A percentile compares a stretch with the other conserved stretches of the same genome.
Conservation (phyloP, 2,329 filamentous ascomycete genomes). For the Colletotrichum sp. region DNA sequence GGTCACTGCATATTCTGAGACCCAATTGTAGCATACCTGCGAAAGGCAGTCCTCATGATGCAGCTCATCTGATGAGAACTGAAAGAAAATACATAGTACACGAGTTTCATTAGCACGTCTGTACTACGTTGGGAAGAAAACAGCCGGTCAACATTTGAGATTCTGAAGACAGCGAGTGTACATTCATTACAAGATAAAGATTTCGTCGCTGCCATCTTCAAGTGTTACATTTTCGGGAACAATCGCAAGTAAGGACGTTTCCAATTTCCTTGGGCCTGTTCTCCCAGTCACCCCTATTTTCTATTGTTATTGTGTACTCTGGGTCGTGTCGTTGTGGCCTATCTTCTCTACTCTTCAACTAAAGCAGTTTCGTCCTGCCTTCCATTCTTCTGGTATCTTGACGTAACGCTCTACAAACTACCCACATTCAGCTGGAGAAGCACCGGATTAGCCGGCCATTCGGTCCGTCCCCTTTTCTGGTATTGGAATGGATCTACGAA, state of each 20-base stretch:
- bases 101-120: neutral
- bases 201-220: neutral
- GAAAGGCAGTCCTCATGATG: neutral
- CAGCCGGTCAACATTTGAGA: neutral
- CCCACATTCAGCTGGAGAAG: no score
- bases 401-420: neutral
- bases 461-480: neutral
- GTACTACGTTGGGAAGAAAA: neutral
- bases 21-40: neutral
- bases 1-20: neutral
- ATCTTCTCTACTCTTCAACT: neutral
- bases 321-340: neutral
- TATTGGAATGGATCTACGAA: neutral
- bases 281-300: neutral
- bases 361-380: neutral
- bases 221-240: neutral
- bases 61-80: neutral
- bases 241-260: neutral
- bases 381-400: neutral
- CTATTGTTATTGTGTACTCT: neutral
- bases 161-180: no score
- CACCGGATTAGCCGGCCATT: no score
- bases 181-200: no score
- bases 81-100: neutral
- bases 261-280: fast-evolving